phyloP scores from a whole-genome alignment of 495 filamentous ascomycete species.

The Neurospora sp. region DNA sequence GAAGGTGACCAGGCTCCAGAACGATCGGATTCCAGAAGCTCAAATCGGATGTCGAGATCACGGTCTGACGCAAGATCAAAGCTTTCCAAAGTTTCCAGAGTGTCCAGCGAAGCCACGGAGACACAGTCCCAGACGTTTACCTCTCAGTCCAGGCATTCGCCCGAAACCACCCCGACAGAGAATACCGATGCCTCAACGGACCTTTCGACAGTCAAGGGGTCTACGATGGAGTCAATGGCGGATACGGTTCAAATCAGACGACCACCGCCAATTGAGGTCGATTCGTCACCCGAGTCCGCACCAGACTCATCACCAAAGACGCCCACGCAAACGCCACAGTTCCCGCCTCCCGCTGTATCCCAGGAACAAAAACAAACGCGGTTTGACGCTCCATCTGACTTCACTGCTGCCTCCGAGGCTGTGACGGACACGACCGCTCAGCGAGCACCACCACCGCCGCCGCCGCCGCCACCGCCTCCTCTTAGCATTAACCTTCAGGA shows the following conservation, averaged over 20 bases:
- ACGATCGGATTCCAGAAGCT: slow-evolving; percentile 28
- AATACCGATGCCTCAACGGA: background rate
- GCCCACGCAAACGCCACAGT: slow-evolving; percentile 43
- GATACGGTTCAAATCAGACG: background rate
- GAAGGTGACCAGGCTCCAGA: slow-evolving; percentile 20
- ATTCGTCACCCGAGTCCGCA: slow-evolving; percentile 37
- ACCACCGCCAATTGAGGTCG: slow-evolving; percentile 22
- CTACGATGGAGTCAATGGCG: slow-evolving; percentile 12
- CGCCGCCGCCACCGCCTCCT: slow-evolving; percentile 65
- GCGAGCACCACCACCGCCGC: slow-evolving; percentile 42
- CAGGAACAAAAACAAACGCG: slow-evolving; percentile 22
- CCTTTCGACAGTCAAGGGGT: background rate
- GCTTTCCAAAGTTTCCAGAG: slow-evolving; percentile 33
- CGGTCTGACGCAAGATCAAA: slow-evolving; percentile 35
- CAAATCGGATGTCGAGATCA: slow-evolving; percentile 29
- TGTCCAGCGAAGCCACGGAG: slow-evolving; percentile 35
- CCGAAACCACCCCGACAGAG: background rate
- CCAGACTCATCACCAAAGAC: slow-evolving; percentile 49
- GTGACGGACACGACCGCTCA: slow-evolving; percentile 1
- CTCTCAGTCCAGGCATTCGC: background rate
- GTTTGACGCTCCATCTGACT: slow-evolving; percentile 20
- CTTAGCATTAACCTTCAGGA: slow-evolving; percentile 53
- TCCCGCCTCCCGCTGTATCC: slow-evolving; percentile 28
- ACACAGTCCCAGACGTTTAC: slow-evolving; percentile 5
- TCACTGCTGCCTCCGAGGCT: slow-evolving; percentile 32